phyloP scores from a whole-genome alignment of 441 rosid species.

The Syzygium syzygioides region DNA sequence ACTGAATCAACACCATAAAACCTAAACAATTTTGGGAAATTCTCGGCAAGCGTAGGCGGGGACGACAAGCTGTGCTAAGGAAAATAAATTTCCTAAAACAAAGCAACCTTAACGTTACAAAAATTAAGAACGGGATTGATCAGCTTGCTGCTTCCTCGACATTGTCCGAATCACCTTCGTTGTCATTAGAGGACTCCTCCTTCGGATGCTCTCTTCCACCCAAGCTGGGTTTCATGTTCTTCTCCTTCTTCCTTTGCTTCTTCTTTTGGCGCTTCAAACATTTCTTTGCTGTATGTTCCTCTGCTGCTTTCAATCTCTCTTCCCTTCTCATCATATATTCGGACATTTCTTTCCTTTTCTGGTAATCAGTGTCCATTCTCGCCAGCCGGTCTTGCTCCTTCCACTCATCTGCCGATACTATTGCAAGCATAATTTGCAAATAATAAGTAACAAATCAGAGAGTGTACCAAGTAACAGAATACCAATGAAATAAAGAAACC shows the following conservation, averaged over 20 bases:
- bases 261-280: slow-evolving; percentile 82
- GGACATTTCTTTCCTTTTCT: slow-evolving; percentile 62
- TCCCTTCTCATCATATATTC: slow-evolving; percentile 77
- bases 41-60: neutral
- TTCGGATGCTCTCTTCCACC: slow-evolving; percentile 36
- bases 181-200: slow-evolving; percentile 29
- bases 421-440: neutral
- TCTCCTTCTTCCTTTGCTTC: slow-evolving; percentile 62
- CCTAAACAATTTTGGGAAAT: neutral
- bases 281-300: slow-evolving; percentile 81
- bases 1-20: neutral
- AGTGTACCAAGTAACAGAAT: neutral
- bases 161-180: slow-evolving; percentile 32
- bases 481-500: neutral
- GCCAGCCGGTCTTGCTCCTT: slow-evolving; percentile 82
- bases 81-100: neutral
- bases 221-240: slow-evolving; percentile 40
- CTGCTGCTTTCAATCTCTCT: slow-evolving; percentile 70
- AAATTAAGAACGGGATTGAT: neutral
- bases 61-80: neutral
- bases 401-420: slow-evolving; percentile 17
- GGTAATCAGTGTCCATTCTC: slow-evolving; percentile 84
- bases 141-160: slow-evolving; percentile 22
- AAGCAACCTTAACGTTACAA: neutral
- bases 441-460: neutral